phyloP scores from a whole-genome alignment of 805 yeast genomes.

The Helenozyma baotianmanensis region DNA sequence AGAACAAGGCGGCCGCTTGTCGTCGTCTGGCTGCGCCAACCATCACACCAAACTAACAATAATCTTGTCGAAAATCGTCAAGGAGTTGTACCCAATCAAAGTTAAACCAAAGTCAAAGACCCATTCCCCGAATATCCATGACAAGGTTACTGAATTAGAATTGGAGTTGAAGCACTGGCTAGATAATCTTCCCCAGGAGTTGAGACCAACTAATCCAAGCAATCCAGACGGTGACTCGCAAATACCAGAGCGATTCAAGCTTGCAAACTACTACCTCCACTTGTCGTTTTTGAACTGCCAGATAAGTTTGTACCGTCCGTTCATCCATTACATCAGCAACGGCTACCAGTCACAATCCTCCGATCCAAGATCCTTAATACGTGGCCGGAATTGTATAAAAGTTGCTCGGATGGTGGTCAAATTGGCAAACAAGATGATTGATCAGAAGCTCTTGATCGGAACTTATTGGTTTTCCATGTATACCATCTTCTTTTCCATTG shows the following conservation, averaged over 20 bases:
- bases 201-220: constrained; percentile 67
- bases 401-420: constrained; percentile 80
- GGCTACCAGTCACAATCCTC: constrained; percentile 31
- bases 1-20: constrained; percentile 47
- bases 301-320: constrained; percentile 80
- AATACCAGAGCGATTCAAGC: constrained; percentile 53
- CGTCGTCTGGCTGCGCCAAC: constrained; percentile 78
- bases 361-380: constrained; percentile 59
- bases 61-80: constrained; percentile 66
- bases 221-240: constrained; percentile 14
- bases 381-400: constrained; percentile 79
- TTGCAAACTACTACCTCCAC: constrained; percentile 72
- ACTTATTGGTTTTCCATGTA: constrained; percentile 91
- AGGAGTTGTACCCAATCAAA: constrained; percentile 70
- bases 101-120: constrained; percentile 17
- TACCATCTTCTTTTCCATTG: constrained; percentile 84
- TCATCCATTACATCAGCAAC: constrained; percentile 75
- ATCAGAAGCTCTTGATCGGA: constrained; percentile 66
- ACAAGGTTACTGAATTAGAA: constrained; percentile 58
- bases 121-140: constrained; percentile 20
- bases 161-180: constrained; percentile 69
- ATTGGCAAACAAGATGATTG: constrained; percentile 75
- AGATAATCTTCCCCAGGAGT: constrained; percentile 60
- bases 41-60: constrained; percentile 74
- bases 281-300: constrained; percentile 72